A percentile compares a stretch with the other conserved stretches of the same genome.
These are phyloP conservation scores for Epicoccum nigrum DNA, from an alignment of 2,329 filamentous ascomycete species.

Conservation along the genomic window DNA sequence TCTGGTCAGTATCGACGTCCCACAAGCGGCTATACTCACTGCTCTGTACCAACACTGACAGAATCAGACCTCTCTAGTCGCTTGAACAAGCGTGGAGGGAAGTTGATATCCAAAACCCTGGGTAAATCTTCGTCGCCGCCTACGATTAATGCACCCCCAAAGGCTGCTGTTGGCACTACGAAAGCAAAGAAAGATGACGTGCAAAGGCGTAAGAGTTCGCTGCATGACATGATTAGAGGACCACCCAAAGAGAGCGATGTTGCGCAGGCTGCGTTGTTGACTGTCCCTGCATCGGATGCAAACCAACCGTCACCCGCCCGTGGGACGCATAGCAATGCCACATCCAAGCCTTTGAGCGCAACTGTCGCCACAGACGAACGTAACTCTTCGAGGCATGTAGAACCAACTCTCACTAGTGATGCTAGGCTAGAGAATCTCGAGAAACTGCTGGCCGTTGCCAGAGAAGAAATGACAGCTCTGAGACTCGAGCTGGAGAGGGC, in stretches of 20 bases:
- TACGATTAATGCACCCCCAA: conserved; percentile 38
- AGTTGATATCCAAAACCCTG: conserved; percentile 27
- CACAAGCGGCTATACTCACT: neutral
- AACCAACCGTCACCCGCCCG: neutral
- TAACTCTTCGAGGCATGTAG: neutral
- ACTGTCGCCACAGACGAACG: neutral
- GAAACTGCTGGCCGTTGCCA: conserved; percentile 28
- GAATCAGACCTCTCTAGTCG: conserved; percentile 32
- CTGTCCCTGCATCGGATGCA: neutral
- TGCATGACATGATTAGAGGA: conserved; percentile 40
- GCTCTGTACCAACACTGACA: conserved; percentile 7
- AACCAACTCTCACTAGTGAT: neutral
- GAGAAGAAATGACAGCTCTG: conserved; percentile 31
- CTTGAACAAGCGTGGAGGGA: conserved; percentile 33
- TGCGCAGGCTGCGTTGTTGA: neutral
- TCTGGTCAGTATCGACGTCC: conserved; percentile 31
- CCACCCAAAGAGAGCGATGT: conserved; percentile 12
- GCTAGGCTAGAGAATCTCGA: conserved; percentile 37
- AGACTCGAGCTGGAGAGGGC: conserved; percentile 34
- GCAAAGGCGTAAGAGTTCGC: conserved; percentile 36
- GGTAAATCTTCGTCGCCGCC: conserved; percentile 27
- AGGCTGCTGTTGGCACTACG: conserved; percentile 33
- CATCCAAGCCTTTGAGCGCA: neutral
- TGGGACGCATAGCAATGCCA: neutral
- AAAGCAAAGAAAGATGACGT: conserved; percentile 42